Evolutionary conservation across 2,329 filamentous ascomycete species (phyloP), one percentile per base, ranked within the genome.

Genomic region (Sclerotinia sclerotiorum): DNA sequence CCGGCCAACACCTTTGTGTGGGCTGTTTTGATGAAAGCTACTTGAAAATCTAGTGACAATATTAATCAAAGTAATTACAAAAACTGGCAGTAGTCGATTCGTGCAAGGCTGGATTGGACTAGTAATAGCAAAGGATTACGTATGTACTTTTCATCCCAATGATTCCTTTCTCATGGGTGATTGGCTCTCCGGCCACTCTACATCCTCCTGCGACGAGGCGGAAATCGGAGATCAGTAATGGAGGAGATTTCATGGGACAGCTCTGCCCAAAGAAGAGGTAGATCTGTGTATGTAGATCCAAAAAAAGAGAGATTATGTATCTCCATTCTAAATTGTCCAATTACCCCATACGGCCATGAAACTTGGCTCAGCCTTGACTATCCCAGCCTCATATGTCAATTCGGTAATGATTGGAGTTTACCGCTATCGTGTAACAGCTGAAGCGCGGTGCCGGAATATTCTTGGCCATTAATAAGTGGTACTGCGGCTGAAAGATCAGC

Each of bases 401-500:
- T 29, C 6, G 10, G 29, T 15, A 32, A 29, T 60, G 24, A 35
- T 32, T 19, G 11, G 21, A 32, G 2, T 17, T 54, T 19, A 3
- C 29, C 2, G 17, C 21, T 32, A 21, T 42, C 5, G 39, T 42
- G 13, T 42, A 17, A 42, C 39, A 21, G 29, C 52, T 42, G 39
- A 17, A 52, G 49, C 29, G 19, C 52, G 8, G n/a, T 21, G 2
- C 7, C 4, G 4, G 13, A 35, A 15, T 49, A 35, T 13, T 46
- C 5, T n/a, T 32, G 21, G 7, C 29, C 7, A n/a, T 35, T n/a
- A 24, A n/a, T n/a, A 24, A n/a, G 44, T 35, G 58, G 10, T 49
- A 13, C 21, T 49, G 58, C 58, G 29, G 44, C 58, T 62, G 58
- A 62, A 42, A 39, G 58, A 49, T 62, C 29, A 24, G 13, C 44